Evolutionary conservation across 352 stramenopile genomes (phyloP), one percentile per base, ranked within the genome.

Genomic region (Stramenopiles sp.): DNA sequence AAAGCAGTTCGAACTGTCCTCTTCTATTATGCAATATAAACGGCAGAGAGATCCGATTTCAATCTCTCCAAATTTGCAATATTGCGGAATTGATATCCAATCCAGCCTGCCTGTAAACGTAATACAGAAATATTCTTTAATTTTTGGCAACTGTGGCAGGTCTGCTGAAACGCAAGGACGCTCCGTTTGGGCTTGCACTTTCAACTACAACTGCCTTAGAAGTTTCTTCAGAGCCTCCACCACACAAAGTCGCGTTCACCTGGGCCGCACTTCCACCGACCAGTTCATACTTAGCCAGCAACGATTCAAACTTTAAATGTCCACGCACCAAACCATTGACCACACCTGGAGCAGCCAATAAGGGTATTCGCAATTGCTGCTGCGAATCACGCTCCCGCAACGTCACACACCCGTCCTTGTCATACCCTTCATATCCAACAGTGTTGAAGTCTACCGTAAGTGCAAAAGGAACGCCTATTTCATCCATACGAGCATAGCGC

Each of bases 371-470:
- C 85, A 99, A 91, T 89, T 99, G 96, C 39, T 91, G 86, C 86
- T 92, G 98, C 80, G 94, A 98, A 88, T 99, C 96, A 82, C 96
- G 90, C 85, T 99, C 96, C 55, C 96, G 92, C 55, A 99, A 88
- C 71, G 96, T 99, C 22, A 99, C 95, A n/a, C 91, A 92, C 76
- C 87, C 87, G 67, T 94, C 88, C 83, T 93, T 87, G 78, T 90
- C 86, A 27, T 25, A 25, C 22, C 27, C 55, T 71, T 71, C 27
- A 71, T 71, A 27, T 27, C 55, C 55, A 80, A 96, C 83, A 75
- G 95, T 97, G 82, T 99, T 90, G 83, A 98, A 98, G 88, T 99
- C 96, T 81, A 99, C 95, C 31, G 96, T 99, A 67, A 99, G 91
- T 67, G 89, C 95, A 87, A 99, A 99, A 67, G 96, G 96, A 67